Evolutionary conservation across 2,329 filamentous ascomycete species (phyloP).

Genomic region (Dothiorella sarmentorum): DNA sequence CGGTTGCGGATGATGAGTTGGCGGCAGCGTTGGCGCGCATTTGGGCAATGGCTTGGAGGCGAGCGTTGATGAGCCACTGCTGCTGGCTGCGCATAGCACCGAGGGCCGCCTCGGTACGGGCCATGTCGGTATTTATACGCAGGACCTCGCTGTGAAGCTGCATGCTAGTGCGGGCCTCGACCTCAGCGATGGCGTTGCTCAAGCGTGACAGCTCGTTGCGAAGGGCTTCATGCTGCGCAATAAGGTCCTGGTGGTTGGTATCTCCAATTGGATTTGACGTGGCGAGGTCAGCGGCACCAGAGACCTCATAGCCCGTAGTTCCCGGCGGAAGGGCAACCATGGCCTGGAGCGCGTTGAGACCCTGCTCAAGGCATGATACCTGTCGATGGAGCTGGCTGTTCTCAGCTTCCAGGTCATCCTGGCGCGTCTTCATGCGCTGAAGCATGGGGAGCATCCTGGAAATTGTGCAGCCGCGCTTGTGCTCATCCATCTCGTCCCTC

Average conservation of each 20-base stretch:
- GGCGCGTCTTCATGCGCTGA: constrained; percentile 35
- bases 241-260: constrained; percentile 49
- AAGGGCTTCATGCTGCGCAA: constrained; percentile 59
- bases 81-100: constrained; percentile 16
- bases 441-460: constrained; percentile 44
- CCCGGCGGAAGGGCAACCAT: constrained; percentile 13
- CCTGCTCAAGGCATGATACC: constrained; percentile 44
- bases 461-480: constrained; percentile 43
- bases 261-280: constrained; percentile 28
- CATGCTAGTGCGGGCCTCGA: constrained; percentile 61
- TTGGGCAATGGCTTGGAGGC: constrained; percentile 13
- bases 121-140: constrained; percentile 59
- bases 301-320: neutral
- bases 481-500: constrained; percentile 38
- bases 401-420: constrained; percentile 41
- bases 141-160: constrained; percentile 61
- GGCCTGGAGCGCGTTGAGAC: constrained; percentile 37
- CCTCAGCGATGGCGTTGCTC: constrained; percentile 53
- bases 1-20: neutral
- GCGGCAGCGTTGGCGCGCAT: constrained; percentile 10
- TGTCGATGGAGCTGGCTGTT: constrained; percentile 43
- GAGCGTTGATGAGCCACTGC: constrained; percentile 17
- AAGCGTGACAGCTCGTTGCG: constrained; percentile 58
- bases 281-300: constrained; percentile 29
- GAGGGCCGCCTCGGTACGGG: constrained; percentile 52